Conservation (phyloP, 2,329 filamentous ascomycete species). For the Colletotrichum sidae region DNA sequence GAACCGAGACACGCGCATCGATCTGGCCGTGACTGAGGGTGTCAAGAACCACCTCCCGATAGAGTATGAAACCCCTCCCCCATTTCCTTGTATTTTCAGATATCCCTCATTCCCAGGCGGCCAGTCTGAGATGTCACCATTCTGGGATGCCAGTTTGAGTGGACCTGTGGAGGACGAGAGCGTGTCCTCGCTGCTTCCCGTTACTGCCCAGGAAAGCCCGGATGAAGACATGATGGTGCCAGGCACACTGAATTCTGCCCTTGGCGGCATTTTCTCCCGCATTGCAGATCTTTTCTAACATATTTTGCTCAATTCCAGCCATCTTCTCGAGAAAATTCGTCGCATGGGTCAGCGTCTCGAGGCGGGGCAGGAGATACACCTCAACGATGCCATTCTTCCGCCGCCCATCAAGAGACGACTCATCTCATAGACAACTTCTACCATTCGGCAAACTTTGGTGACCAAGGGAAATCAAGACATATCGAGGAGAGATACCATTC, state of each 20-base stretch:
- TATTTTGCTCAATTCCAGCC: conserved; percentile 48
- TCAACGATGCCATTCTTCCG: conserved; percentile 51
- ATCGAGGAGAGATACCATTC: background rate
- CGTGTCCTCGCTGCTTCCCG: conserved; percentile 25
- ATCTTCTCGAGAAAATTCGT: conserved; percentile 68
- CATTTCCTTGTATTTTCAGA: conserved; percentile 48
- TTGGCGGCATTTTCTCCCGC: background rate
- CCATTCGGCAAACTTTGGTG: background rate
- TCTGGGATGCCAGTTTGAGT: conserved; percentile 33
- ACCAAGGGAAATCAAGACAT: background rate
- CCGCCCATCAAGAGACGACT: conserved; percentile 60
- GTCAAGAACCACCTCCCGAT: conserved; percentile 65
- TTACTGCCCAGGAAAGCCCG: background rate
- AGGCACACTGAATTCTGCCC: conserved; percentile 4
- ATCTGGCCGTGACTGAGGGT: conserved; percentile 68
- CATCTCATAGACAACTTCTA: conserved; percentile 46
- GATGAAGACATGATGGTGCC: conserved; percentile 5
- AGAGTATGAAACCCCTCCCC: conserved; percentile 60
- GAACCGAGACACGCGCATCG: conserved; percentile 61
- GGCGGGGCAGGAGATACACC: conserved; percentile 44
- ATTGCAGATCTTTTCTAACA: conserved; percentile 47
- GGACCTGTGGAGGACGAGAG: conserved; percentile 13
- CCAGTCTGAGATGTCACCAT: conserved; percentile 28
- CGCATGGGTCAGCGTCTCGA: conserved; percentile 54
- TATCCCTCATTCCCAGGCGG: conserved; percentile 34